Evolutionary conservation across 2,329 filamentous ascomycete genomes (phyloP).

Genomic region (Fusarium agapanthi): DNA sequence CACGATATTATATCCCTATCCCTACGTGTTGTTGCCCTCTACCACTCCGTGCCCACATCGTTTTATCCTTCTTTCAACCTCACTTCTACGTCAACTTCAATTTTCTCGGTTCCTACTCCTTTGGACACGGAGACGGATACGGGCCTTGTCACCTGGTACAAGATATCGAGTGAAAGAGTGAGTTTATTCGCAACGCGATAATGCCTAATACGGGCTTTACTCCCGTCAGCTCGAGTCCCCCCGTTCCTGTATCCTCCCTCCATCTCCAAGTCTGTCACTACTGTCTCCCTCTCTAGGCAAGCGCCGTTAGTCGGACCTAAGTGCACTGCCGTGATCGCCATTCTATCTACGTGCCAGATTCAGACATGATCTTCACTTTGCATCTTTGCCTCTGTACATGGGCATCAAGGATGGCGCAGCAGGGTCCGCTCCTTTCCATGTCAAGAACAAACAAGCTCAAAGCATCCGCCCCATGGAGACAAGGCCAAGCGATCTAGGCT

Average conservation of each 20-base stretch:
- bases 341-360: slow-evolving; percentile 10
- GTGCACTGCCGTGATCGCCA: not conserved
- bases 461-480: slow-evolving; percentile 6
- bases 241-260: not conserved
- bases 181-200: slow-evolving; percentile 18
- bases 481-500: slow-evolving; percentile 27
- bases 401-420: slow-evolving; percentile 24
- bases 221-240: not conserved
- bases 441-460: slow-evolving; percentile 24
- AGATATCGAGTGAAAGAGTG: slow-evolving; percentile 16
- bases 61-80: slow-evolving; percentile 18
- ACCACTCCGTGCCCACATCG: not conserved
- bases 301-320: not conserved
- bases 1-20: slow-evolving; percentile 18
- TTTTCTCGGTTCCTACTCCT: not conserved
- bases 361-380: not conserved
- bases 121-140: not conserved
- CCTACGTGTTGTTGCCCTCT: not conserved
- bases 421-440: slow-evolving; percentile 7
- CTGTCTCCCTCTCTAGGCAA: slow-evolving; percentile 13
- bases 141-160: not conserved
- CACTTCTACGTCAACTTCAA: not conserved
- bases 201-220: not conserved
- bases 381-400: not conserved
- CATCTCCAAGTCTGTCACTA: not conserved